Evolutionary conservation across 768 basidiomycete genomes (phyloP).

Genomic region (Hygrophoropsis aurantiaca): DNA sequence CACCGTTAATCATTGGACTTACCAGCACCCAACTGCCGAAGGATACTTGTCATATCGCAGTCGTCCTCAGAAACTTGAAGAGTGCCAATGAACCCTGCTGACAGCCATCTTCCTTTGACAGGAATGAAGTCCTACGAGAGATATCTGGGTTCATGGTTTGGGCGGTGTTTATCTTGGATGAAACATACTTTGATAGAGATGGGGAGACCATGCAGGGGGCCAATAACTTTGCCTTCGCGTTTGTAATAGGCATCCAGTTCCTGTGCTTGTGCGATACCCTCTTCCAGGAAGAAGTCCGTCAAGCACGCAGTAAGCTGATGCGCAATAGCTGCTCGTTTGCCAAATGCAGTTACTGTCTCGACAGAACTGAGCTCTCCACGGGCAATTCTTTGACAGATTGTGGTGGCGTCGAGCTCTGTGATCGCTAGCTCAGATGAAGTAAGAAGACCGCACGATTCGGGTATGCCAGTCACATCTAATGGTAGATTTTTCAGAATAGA

Average conservation of each 20-base stretch:
- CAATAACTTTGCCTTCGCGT: conserved; percentile 37
- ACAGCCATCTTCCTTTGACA: conserved; percentile 40
- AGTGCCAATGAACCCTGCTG: conserved; percentile 31
- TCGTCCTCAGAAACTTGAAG: conserved; percentile 25
- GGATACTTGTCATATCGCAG: conserved; percentile 30
- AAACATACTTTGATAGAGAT: conserved; percentile 38
- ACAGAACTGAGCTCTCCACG: conserved; percentile 34
- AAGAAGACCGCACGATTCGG: conserved; percentile 31
- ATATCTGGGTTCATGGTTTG: neutral
- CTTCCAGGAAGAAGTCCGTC: conserved; percentile 46
- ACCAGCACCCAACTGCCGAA: conserved; percentile 43
- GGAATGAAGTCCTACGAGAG: conserved; percentile 36
- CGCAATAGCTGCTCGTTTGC: conserved; percentile 52
- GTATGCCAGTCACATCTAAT: conserved; percentile 33
- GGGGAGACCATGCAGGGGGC: conserved; percentile 44
- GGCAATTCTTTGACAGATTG: conserved; percentile 26
- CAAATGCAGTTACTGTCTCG: conserved; percentile 41
- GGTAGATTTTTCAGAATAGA: conserved; percentile 21
- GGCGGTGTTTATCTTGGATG: neutral
- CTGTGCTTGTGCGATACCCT: conserved; percentile 36
- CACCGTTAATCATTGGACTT: conserved; percentile 10
- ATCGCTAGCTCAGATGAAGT: conserved; percentile 30
- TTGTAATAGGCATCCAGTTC: conserved; percentile 41
- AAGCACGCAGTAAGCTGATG: conserved; percentile 45
- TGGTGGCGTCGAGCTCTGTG: conserved; percentile 37